Conservation (phyloP, 192 early-diverging fungal genomes). For the Paraglomus brasilianum region DNA sequence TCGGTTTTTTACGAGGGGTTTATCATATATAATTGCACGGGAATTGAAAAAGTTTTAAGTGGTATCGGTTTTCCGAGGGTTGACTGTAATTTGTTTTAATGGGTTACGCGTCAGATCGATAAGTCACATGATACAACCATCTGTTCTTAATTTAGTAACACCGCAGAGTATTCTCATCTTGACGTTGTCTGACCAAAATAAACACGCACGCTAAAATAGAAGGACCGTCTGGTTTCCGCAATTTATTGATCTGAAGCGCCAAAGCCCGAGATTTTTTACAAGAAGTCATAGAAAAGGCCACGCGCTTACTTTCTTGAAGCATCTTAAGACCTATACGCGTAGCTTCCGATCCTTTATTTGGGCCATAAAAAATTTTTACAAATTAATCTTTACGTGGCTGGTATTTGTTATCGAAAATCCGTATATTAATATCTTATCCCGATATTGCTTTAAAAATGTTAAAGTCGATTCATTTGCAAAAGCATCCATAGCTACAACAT, state of each 20-base stretch:
- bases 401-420: conserved; percentile 4
- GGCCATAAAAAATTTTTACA: conserved; percentile 7
- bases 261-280: neutral
- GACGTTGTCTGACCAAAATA: neutral
- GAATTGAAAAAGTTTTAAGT: no score
- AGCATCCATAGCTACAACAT: conserved; percentile 19
- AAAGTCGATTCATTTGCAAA: conserved; percentile 25
- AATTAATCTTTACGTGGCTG: neutral
- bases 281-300: neutral
- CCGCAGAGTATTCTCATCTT: neutral
- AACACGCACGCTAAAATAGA: neutral
- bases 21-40: no score
- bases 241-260: neutral
- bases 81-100: no score
- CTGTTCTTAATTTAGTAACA: no score
- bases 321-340: neutral
- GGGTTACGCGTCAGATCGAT: no score
- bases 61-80: no score
- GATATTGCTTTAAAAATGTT: neutral
- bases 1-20: no score
- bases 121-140: no score
- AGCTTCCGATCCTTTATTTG: neutral
- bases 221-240: neutral
- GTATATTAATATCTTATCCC: conserved; percentile 5
- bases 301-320: neutral